Conservation (phyloP, 305 asterid species). For the Rubia balearica region DNA sequence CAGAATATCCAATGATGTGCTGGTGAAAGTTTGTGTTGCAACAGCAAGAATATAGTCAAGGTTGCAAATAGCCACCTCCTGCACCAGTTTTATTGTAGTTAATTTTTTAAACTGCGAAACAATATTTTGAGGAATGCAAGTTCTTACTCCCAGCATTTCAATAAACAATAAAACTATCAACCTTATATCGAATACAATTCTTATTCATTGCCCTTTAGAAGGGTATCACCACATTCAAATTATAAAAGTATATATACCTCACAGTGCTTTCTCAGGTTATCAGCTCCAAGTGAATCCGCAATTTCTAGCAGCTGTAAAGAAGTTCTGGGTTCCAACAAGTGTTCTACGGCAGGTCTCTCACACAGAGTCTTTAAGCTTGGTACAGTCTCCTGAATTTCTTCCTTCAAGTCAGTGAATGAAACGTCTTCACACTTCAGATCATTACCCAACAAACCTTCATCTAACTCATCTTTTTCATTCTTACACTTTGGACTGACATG, state of each 20-base stretch:
- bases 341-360: constrained; percentile 71
- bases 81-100: constrained; percentile 31
- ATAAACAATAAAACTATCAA: neutral
- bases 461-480: constrained; percentile 48
- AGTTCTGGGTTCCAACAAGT: constrained; percentile 90
- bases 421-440: constrained; percentile 48
- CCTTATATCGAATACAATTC: neutral
- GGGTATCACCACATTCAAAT: neutral
- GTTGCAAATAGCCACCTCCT: constrained; percentile 85
- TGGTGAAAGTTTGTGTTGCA: constrained; percentile 48
- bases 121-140: neutral
- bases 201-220: neutral
- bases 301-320: constrained; percentile 79
- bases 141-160: neutral
- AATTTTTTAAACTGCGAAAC: neutral
- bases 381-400: constrained; percentile 24
- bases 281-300: constrained; percentile 81
- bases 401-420: constrained; percentile 28
- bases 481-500: constrained; percentile 24
- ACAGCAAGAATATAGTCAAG: constrained; percentile 82
- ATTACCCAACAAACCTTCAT: constrained; percentile 60
- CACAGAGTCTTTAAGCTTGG: constrained; percentile 88
- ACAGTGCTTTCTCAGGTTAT: constrained; percentile 68
- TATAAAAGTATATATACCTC: constrained; percentile 39
- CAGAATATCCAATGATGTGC: constrained; percentile 65